A percentile compares a stretch with the other conserved stretches of the same genome.
Evolutionary conservation across 108 stramenopile species (phyloP).

Genomic region (Pseudonitzschia delicatissima): DNA sequence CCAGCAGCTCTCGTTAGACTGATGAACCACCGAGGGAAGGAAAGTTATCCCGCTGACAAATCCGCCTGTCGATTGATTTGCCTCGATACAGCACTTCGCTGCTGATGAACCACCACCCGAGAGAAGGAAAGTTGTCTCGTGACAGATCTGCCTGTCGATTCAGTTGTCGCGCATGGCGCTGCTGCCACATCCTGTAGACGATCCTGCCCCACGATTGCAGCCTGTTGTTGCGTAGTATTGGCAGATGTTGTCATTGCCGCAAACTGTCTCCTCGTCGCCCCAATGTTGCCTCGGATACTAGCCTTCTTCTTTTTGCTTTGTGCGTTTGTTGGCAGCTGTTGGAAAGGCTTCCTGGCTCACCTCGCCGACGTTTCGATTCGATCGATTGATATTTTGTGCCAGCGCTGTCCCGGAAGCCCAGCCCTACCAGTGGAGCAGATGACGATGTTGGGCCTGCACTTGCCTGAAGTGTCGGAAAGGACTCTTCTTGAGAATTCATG

Average conservation of each 20-base stretch:
- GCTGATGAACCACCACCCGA: constrained; percentile 18
- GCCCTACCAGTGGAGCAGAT: constrained; percentile 30
- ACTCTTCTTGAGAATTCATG: constrained; percentile 28
- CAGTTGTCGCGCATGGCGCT: not conserved
- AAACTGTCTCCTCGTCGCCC: constrained; percentile 23
- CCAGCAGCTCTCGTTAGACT: not conserved
- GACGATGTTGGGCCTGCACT: constrained; percentile 1
- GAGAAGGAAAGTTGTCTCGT: constrained; percentile 55
- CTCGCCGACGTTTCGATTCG: constrained; percentile 17
- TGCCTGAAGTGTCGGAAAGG: constrained; percentile 60
- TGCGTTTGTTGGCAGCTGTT: constrained; percentile 21
- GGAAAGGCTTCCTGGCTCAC: constrained; percentile 47
- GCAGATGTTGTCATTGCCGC: constrained; percentile 29
- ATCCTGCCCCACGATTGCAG: not conserved
- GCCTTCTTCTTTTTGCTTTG: constrained; percentile 14
- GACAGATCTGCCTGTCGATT: constrained; percentile 29
- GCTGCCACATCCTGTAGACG: not conserved
- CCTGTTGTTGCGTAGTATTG: not conserved
- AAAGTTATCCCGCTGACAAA: not conserved
- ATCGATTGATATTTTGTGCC: constrained; percentile 19
- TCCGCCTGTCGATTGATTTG: constrained; percentile 21
- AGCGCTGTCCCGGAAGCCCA: constrained; percentile 35
- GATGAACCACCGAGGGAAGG: not conserved
- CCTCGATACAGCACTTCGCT: constrained; percentile 33
- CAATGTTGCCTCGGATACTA: constrained; percentile 11